Conservation (phyloP, 2,329 filamentous ascomycete species). For the Pseudogymnoascus sp. region DNA sequence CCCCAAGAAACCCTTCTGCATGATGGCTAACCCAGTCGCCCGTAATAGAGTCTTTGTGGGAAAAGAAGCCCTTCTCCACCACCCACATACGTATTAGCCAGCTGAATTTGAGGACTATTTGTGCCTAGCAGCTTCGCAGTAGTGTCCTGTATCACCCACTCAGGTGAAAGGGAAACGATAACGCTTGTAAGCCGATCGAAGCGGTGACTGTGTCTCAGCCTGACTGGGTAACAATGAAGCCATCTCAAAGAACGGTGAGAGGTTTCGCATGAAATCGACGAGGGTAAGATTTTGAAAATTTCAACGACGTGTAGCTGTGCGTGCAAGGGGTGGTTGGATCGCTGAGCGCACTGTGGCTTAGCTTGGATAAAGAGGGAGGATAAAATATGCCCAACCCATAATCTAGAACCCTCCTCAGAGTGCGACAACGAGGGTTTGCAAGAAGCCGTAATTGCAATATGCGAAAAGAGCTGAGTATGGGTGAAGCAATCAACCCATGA, state of each 20-base stretch:
- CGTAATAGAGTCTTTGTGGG: not conserved
- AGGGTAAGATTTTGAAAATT: conserved; percentile 5
- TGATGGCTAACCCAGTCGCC: conserved; percentile 1
- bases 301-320: not conserved
- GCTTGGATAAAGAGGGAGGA: conserved; percentile 3
- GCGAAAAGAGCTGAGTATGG: not conserved
- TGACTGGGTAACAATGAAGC: conserved; percentile 8
- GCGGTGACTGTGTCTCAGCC: conserved; percentile 6
- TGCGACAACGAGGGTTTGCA: conserved; percentile 4
- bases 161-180: not conserved
- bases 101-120: not conserved
- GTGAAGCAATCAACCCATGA: not conserved
- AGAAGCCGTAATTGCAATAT: conserved; percentile 2
- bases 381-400: conserved; percentile 5
- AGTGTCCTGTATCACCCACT: not conserved
- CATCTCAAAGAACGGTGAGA: conserved; percentile 4
- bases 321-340: conserved; percentile 2
- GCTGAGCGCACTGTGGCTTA: conserved; percentile 2
- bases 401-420: not conserved
- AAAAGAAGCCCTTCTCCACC: conserved; percentile 7
- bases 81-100: conserved; percentile 7
- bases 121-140: not conserved
- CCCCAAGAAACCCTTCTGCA: not conserved
- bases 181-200: conserved; percentile 8
- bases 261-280: conserved; percentile 1